Evolutionary conservation across 2,329 filamentous ascomycete species (phyloP).

Genomic region (Cladosporium velox): DNA sequence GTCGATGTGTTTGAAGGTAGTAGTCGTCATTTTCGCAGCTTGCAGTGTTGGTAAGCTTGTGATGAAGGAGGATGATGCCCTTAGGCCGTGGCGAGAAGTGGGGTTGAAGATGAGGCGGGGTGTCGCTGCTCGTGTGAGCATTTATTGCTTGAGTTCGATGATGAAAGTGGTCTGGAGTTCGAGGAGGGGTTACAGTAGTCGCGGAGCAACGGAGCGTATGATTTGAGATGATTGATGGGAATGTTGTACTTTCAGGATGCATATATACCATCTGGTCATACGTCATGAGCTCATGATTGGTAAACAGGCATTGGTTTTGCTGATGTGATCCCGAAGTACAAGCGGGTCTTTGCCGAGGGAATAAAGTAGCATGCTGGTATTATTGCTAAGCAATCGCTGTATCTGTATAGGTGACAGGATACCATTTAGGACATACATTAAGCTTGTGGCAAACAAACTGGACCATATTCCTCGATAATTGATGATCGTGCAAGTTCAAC

Average conservation of each 20-base stretch:
- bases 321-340: conserved; percentile 17
- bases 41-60: conserved; percentile 6
- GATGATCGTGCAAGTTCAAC: not conserved
- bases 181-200: not conserved
- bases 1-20: conserved; percentile 64
- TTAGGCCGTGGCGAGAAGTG: conserved; percentile 17
- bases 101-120: conserved; percentile 12
- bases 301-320: conserved; percentile 14
- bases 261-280: not conserved
- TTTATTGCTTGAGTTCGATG: conserved; percentile 9
- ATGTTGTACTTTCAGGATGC: not conserved
- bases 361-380: not conserved
- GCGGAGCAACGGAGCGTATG: conserved; percentile 13
- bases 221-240: not conserved
- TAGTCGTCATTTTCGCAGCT: conserved; percentile 56
- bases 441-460: not conserved
- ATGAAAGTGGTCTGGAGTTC: not conserved
- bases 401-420: not conserved
- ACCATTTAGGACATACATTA: not conserved
- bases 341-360: conserved; percentile 6
- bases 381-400: not conserved
- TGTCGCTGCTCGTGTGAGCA: conserved; percentile 9
- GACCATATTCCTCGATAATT: not conserved
- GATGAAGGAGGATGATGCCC: not conserved
- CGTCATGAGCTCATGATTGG: conserved; percentile 15